Conservation (phyloP, 495 filamentous ascomycete species). For the Pseudomonodictys pantanalensis region DNA sequence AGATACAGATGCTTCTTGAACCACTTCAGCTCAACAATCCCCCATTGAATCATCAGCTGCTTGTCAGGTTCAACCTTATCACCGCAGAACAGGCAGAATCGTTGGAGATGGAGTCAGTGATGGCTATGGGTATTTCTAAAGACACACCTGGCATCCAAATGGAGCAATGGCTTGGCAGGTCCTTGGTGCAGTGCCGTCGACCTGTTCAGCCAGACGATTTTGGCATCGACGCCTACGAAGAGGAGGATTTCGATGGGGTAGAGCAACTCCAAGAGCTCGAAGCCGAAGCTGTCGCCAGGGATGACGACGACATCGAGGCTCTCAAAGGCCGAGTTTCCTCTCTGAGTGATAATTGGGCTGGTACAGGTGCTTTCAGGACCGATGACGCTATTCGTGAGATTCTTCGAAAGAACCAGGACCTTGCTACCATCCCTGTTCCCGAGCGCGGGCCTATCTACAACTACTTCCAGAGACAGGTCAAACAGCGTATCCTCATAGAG, state of each 20-base stretch:
- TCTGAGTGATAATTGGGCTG: constrained; percentile 52
- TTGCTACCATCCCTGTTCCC: constrained; percentile 56
- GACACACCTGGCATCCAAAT: constrained; percentile 50
- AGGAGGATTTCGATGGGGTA: constrained; percentile 58
- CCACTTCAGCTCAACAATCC: constrained; percentile 36
- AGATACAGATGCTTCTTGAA: constrained; percentile 49
- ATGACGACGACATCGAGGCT: constrained; percentile 53
- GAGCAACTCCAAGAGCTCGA: constrained; percentile 66
- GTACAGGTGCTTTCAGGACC: constrained; percentile 27
- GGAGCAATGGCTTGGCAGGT: constrained; percentile 60
- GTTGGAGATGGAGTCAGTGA: constrained; percentile 56
- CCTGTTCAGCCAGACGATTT: constrained; percentile 46
- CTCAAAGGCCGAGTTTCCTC: constrained; percentile 50
- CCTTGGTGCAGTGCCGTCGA: constrained; percentile 43
- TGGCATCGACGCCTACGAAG: constrained; percentile 56
- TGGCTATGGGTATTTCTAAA: constrained; percentile 29
- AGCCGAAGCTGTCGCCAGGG: constrained; percentile 52
- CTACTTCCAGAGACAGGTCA: constrained; percentile 48
- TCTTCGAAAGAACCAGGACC: constrained; percentile 41
- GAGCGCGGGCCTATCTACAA: constrained; percentile 61
- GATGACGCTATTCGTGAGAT: constrained; percentile 41
- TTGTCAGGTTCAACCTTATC: constrained; percentile 58
- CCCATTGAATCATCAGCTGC: constrained; percentile 46
- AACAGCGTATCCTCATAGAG: constrained; percentile 43
- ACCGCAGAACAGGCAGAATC: constrained; percentile 58